phyloP scores from a whole-genome alignment of 257 asterid genomes.

The Petunia secreta region DNA sequence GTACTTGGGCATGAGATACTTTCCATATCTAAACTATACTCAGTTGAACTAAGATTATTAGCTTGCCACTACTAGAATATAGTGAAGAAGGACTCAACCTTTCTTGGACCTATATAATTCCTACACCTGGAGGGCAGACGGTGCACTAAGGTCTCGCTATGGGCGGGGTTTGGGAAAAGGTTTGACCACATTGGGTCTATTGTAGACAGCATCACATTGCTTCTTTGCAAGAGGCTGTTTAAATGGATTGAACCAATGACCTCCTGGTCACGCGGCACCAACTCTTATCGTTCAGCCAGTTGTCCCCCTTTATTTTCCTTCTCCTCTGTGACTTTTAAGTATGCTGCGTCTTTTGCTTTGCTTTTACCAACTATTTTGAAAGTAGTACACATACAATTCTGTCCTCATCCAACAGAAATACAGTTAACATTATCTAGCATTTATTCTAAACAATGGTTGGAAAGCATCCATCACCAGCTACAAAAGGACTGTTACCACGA shows the following conservation, averaged over 20 bases:
- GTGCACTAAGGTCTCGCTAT: neutral
- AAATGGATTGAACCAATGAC: neutral
- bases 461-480: slow-evolving; percentile 1
- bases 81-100: neutral
- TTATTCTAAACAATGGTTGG: neutral
- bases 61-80: slow-evolving; percentile 13
- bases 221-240: neutral
- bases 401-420: neutral
- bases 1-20: neutral
- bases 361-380: neutral
- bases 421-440: neutral
- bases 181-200: neutral
- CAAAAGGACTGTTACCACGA: neutral
- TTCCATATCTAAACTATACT: neutral
- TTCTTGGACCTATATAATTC: slow-evolving; percentile 10
- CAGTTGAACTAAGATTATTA: neutral
- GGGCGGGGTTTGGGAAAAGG: neutral
- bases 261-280: neutral
- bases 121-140: neutral
- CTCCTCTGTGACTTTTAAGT: neutral
- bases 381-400: neutral
- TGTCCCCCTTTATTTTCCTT: neutral
- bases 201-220: neutral
- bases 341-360: neutral
- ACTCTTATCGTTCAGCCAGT: neutral